A percentile compares a stretch with the other conserved stretches of the same genome.
These are phyloP conservation scores for Glomus cerebriforme DNA, from an alignment of 192 early-diverging fungal species.

Conservation along the genomic window DNA sequence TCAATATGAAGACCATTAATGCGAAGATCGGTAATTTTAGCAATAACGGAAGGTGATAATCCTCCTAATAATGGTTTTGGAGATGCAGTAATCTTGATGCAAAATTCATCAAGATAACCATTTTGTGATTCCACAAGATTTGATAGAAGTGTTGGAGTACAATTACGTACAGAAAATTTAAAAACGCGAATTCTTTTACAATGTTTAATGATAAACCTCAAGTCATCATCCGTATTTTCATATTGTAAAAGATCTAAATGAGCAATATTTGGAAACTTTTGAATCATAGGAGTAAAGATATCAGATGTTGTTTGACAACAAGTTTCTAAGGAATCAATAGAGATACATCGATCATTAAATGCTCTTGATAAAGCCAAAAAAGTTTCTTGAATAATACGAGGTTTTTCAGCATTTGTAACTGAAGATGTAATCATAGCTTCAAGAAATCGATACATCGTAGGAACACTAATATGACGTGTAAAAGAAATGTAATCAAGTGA, in stretches of 20 bases:
- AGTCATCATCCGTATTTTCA: conserved; percentile 13
- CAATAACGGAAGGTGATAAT: not conserved
- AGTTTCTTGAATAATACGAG: conserved; percentile 14
- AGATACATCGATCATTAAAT: conserved; percentile 5
- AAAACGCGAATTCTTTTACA: conserved; percentile 17
- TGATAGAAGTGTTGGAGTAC: conserved; percentile 1
- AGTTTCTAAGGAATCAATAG: conserved; percentile 9
- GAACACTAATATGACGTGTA: conserved; percentile 25
- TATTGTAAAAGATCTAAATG: conserved; percentile 26
- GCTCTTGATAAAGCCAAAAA: conserved; percentile 21
- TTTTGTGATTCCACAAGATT: conserved; percentile 4
- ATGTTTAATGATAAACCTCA: not conserved
- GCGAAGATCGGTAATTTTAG: conserved; percentile 22
- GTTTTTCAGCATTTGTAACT: not conserved
- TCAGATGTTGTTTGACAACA: conserved; percentile 1
- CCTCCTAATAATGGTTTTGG: not conserved
- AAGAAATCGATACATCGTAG: conserved; percentile 20
- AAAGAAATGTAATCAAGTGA: conserved; percentile 9
- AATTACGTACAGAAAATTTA: not conserved
- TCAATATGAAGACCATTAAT: conserved; percentile 18
- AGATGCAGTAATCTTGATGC: conserved; percentile 9
- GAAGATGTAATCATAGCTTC: not conserved
- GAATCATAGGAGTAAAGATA: conserved; percentile 9
- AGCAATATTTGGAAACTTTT: conserved; percentile 8
- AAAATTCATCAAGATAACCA: conserved; percentile 23